Evolutionary conservation across 345 rosid species (phyloP).

Genomic region (Turnera subulata): DNA sequence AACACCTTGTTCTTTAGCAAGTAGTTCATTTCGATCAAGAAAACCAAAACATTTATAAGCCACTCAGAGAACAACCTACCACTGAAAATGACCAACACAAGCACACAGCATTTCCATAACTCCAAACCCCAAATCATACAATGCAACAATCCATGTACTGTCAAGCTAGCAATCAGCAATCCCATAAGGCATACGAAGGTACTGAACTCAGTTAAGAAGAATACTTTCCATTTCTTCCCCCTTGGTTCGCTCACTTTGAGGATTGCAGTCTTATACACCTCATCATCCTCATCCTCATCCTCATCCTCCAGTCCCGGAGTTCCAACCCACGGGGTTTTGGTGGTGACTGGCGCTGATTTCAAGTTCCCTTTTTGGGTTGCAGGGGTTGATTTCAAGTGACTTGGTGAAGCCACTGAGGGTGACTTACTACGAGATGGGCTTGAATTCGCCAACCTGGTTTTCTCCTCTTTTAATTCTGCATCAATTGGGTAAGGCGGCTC

Average conservation of each 20-base stretch:
- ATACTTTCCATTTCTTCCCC: slow-evolving; percentile 29
- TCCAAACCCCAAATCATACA: slow-evolving; percentile 35
- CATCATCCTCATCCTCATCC: slow-evolving; percentile 43
- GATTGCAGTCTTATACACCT: slow-evolving; percentile 37
- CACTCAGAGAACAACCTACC: slow-evolving; percentile 50
- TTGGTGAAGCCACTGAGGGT: slow-evolving; percentile 31
- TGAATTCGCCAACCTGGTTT: slow-evolving; percentile 8
- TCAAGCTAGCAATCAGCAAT: slow-evolving; percentile 35
- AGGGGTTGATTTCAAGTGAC: slow-evolving; percentile 2
- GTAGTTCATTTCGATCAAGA: slow-evolving; percentile 52
- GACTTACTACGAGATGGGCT: slow-evolving; percentile 28
- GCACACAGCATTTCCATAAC: slow-evolving; percentile 58
- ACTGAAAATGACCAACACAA: slow-evolving; percentile 41
- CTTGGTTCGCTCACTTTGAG: slow-evolving; percentile 20
- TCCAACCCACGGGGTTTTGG: slow-evolving; percentile 44
- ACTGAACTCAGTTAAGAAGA: slow-evolving; percentile 27
- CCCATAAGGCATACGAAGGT: slow-evolving; percentile 27
- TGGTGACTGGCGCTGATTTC: slow-evolving; percentile 42
- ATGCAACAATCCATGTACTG: slow-evolving; percentile 23
- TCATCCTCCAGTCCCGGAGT: slow-evolving; percentile 28
- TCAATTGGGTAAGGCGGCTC: slow-evolving; percentile 38
- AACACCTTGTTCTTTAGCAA: slow-evolving; percentile 59
- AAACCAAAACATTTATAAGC: slow-evolving; percentile 42
- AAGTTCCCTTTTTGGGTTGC: slow-evolving; percentile 24
- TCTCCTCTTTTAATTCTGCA: slow-evolving; percentile 28